Percentiles rank a stretch among this genome's conserved stretches.
Evolutionary conservation across 2,329 filamentous ascomycete genomes (phyloP).

Genomic region (Colletotrichum plurivorum): DNA sequence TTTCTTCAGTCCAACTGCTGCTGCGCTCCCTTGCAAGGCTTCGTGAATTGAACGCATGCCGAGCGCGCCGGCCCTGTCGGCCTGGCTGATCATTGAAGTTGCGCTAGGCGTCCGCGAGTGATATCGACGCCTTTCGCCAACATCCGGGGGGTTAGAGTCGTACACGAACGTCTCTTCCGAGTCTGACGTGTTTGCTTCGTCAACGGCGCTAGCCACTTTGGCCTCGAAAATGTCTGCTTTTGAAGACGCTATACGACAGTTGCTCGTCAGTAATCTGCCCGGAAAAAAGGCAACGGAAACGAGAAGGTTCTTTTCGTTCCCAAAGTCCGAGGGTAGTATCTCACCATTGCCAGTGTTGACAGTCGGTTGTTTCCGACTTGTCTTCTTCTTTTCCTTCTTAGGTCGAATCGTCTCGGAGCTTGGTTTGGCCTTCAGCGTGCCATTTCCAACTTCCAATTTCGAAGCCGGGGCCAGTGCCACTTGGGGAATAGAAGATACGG

Average conservation of each 20-base stretch:
- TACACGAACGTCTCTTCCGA: slow-evolving; percentile 99
- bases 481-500: slow-evolving; percentile 91
- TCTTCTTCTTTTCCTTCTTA: slow-evolving; percentile 91
- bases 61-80: slow-evolving; percentile 64
- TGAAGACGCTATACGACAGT: slow-evolving; percentile 77
- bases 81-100: slow-evolving; percentile 83
- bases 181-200: slow-evolving; percentile 96
- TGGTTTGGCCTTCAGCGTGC: slow-evolving; percentile 86
- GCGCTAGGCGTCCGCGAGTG: slow-evolving; percentile 96
- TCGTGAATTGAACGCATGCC: slow-evolving; percentile 74
- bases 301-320: slow-evolving; percentile 13
- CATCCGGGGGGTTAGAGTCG: slow-evolving; percentile 92
- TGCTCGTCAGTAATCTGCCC: slow-evolving; percentile 54
- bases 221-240: slow-evolving; percentile 99
- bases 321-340: slow-evolving; percentile 53
- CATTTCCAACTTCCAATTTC: slow-evolving; percentile 74
- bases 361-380: slow-evolving; percentile 79
- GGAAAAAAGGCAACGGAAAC: no score
- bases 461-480: slow-evolving; percentile 77
- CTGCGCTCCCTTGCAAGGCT: slow-evolving; percentile 51
- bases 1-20: slow-evolving; percentile 78
- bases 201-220: slow-evolving; percentile 94
- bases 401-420: slow-evolving; percentile 97
- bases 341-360: slow-evolving; percentile 82
- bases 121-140: slow-evolving; percentile 76